Conservation (phyloP, 2,329 filamentous ascomycete genomes). For the Endoconidiophora laricicola region DNA sequence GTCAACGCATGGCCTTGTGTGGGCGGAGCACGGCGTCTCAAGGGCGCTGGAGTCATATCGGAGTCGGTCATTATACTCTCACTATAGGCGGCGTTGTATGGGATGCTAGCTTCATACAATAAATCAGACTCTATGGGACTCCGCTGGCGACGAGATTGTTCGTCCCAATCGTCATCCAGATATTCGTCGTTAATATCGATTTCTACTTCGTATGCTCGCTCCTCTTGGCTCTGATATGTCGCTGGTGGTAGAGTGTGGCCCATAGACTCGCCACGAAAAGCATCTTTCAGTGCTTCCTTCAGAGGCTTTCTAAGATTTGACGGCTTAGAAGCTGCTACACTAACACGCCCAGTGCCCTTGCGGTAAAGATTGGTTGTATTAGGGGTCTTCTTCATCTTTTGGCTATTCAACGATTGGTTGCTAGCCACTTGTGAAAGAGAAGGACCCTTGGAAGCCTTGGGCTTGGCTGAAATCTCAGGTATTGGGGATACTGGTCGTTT, state of each 20-base stretch:
- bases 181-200: slow-evolving; percentile 16
- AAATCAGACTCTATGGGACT: slow-evolving; percentile 7
- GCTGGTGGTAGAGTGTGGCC: slow-evolving; percentile 28
- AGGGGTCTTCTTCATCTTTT: slow-evolving; percentile 17
- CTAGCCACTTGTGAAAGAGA: background rate
- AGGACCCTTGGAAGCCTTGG: slow-evolving; percentile 4
- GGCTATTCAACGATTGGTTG: slow-evolving; percentile 15
- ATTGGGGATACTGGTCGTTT: background rate
- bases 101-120: slow-evolving; percentile 4
- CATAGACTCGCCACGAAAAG: slow-evolving; percentile 44
- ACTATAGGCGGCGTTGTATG: slow-evolving; percentile 1
- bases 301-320: slow-evolving; percentile 29
- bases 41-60: slow-evolving; percentile 17
- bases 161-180: slow-evolving; percentile 16
- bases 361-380: slow-evolving; percentile 32
- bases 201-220: slow-evolving; percentile 19
- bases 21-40: slow-evolving; percentile 27
- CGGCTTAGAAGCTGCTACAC: slow-evolving; percentile 17
- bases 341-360: slow-evolving; percentile 36
- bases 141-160: slow-evolving; percentile 6
- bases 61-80: slow-evolving; percentile 11
- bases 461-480: slow-evolving; percentile 1
- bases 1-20: slow-evolving; percentile 42
- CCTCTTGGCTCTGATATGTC: slow-evolving; percentile 32
- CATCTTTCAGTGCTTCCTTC: slow-evolving; percentile 42